Percentiles rank a stretch among this genome's conserved stretches.
phyloP scores from a whole-genome alignment of 306 rosid species.

The Gastrolobium villosum region DNA sequence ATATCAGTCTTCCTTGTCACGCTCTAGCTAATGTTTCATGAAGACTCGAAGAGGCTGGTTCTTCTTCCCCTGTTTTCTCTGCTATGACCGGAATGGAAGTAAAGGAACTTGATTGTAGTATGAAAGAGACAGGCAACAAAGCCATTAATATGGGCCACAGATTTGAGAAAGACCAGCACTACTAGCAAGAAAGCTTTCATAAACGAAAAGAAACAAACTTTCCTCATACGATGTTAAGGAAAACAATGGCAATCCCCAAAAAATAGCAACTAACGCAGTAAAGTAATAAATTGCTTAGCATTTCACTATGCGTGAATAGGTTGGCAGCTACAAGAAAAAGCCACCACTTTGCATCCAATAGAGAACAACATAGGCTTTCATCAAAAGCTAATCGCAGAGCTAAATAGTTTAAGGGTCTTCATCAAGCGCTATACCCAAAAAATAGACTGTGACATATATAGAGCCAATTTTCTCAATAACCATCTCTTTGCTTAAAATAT shows the following conservation, averaged over 20 bases:
- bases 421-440: constrained; percentile 20
- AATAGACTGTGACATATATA: constrained; percentile 17
- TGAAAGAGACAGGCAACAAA: constrained; percentile 65
- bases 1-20: constrained; percentile 60
- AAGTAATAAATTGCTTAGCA: constrained; percentile 26
- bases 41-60: constrained; percentile 47
- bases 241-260: constrained; percentile 4
- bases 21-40: constrained; percentile 51
- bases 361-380: too few relatives aligned
- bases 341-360: too few relatives aligned
- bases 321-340: too few relatives aligned
- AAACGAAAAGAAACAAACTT: constrained; percentile 40
- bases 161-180: too few relatives aligned
- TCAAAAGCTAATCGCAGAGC: constrained; percentile 44
- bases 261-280: too few relatives aligned
- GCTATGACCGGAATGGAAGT: constrained; percentile 33
- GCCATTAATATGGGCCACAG: constrained; percentile 51
- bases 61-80: constrained; percentile 43
- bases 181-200: constrained; percentile 2
- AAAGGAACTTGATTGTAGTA: constrained; percentile 51
- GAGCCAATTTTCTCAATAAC: constrained; percentile 29
- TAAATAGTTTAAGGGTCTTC: constrained; percentile 16
- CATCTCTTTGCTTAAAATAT: not conserved
- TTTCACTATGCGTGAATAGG: constrained; percentile 42
- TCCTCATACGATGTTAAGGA: constrained; percentile 36